phyloP scores from a whole-genome alignment of 306 rosid species.

The Quercus gilva region DNA sequence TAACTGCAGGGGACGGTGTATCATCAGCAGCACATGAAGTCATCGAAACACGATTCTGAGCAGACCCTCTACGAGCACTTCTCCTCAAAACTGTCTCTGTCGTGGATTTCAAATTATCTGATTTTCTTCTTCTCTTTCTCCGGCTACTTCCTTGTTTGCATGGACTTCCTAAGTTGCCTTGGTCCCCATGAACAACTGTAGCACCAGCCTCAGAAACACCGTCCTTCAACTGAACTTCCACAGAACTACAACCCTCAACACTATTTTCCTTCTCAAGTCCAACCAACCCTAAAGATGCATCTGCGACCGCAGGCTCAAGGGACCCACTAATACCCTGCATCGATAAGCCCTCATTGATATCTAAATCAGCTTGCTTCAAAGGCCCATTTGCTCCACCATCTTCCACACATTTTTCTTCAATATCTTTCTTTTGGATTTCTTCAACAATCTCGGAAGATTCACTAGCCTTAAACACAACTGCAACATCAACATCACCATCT shows the following conservation, averaged over 20 bases:
- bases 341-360: conserved; percentile 21
- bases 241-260: conserved; percentile 29
- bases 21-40: conserved; percentile 34
- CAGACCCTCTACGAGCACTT: conserved; percentile 85
- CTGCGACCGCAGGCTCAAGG: conserved; percentile 14
- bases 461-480: conserved; percentile 26
- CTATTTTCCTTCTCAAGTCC: conserved; percentile 31
- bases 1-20: conserved; percentile 45
- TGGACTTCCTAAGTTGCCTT: conserved; percentile 45
- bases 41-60: conserved; percentile 33
- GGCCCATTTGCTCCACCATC: conserved; percentile 22
- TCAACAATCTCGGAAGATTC: conserved; percentile 27
- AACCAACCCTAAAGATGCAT: conserved; percentile 25
- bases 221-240: conserved; percentile 42
- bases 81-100: conserved; percentile 76
- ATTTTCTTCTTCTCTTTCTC: conserved; percentile 62
- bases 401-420: conserved; percentile 24
- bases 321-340: conserved; percentile 19
- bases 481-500: conserved; percentile 32
- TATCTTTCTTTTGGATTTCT: conserved; percentile 22
- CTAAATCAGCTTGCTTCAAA: conserved; percentile 36
- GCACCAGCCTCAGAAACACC: conserved; percentile 46
- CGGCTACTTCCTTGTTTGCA: conserved; percentile 37
- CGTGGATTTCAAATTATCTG: conserved; percentile 34
- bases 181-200: conserved; percentile 31